Evolutionary conservation across 805 yeast species (phyloP).

Genomic region (Nakazawaea ambrosiae): DNA sequence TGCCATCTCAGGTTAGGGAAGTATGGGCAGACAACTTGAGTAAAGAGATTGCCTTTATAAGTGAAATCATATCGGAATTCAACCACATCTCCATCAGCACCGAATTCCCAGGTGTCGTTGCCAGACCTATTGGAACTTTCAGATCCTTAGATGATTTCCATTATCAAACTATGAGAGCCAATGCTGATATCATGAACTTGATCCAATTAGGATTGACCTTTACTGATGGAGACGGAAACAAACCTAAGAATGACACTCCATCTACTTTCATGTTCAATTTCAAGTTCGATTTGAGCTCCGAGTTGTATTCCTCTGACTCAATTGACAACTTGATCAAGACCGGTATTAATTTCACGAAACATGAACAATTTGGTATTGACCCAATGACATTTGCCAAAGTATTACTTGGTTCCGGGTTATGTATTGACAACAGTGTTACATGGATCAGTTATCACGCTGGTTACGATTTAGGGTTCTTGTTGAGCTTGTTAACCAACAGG

Average conservation of each 20-base stretch:
- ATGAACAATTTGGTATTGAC: conserved; percentile 71
- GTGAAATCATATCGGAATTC: conserved; percentile 50
- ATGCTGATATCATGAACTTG: conserved; percentile 79
- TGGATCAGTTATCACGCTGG: conserved; percentile 95
- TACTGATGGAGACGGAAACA: conserved; percentile 60
- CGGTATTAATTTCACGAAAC: conserved; percentile 75
- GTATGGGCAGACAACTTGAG: conserved; percentile 71
- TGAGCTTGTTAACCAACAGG: conserved; percentile 68
- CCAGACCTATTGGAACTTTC: conserved; percentile 92
- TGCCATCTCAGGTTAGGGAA: conserved; percentile 53
- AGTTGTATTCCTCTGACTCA: conserved; percentile 86
- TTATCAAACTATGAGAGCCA: conserved; percentile 89
- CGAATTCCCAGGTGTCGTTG: conserved; percentile 94
- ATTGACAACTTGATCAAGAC: conserved; percentile 72
- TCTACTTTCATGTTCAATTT: conserved; percentile 98
- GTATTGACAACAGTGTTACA: conserved; percentile 59
- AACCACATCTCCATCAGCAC: conserved; percentile 69
- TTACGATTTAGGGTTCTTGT: conserved; percentile 86
- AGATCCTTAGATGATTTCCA: conserved; percentile 88
- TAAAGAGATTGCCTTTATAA: conserved; percentile 54
- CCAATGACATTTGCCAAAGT: conserved; percentile 76
- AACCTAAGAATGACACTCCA: conserved; percentile 52
- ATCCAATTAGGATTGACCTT: conserved; percentile 82
- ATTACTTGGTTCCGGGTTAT: conserved; percentile 78
- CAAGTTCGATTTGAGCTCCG: conserved; percentile 63